Base-by-base conservation (phyloP, 23 red algal species). In the Porphyridium purpureum region DNA sequence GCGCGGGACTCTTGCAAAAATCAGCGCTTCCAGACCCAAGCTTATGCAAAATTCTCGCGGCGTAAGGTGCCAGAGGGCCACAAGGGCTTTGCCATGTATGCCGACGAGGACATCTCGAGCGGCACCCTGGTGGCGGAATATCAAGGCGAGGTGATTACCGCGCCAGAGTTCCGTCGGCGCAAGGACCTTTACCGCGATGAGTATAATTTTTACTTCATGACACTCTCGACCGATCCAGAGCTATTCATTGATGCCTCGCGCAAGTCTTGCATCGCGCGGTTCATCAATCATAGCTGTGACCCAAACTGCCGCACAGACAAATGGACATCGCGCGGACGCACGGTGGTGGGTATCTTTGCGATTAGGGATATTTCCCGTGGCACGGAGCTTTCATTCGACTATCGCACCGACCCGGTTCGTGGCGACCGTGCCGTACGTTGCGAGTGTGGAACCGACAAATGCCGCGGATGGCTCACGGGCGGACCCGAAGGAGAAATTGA, bases 121-220 rank as follows among this genome's bases (percentile, higher is more conserved):
- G 87, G 87, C 14, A 55, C 47, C 9, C 68, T 94, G 19, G 72
- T 94, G 47, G 74, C 70, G 5, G 87, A 94, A 54, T 94, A 94
- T 62, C 66, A 73, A 56, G 87, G 87, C 21, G 76, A 94, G 41
- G 76, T 94, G 22, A 76, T 94, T 24, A 70, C 66, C 1, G 50
- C 21, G 31, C 55, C 64, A 15, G 64, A 59, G 30, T 83, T 79
- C 40, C 60, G 31, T 40, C 48, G 74, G 5, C 64, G 87, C 24
- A 83, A 68, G 60, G 44, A 35, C 49, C 29, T 66, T 21, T 81
- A 94, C 50, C 42, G 31, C 46, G 68, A 65, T 25, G 87, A 94
- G 55, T 51, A 62, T 6, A 69, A 83, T 29, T 81, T 94, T 34
- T 94, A 94, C 50, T 94, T 94, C 29, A 94, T 94, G 87, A 83